Conservation (phyloP, 106 monocot species). For the Dioscorea alata region DNA sequence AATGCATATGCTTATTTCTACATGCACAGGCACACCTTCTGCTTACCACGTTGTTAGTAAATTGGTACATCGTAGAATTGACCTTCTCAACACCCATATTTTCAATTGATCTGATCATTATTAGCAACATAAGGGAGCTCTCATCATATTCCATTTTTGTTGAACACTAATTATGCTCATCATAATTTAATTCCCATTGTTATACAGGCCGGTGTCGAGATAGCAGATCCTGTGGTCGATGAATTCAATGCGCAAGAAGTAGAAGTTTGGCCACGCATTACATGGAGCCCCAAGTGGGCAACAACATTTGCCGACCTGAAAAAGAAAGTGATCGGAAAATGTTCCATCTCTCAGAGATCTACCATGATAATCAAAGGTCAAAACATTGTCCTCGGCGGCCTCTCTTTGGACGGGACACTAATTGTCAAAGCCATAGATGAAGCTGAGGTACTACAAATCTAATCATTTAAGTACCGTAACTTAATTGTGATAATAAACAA, state of each 20-base stretch:
- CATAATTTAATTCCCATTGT: background rate
- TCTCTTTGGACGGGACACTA: constrained; percentile 75
- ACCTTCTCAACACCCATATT: too few relatives aligned
- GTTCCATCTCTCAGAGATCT: constrained; percentile 70
- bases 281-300: constrained; percentile 85
- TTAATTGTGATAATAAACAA: background rate
- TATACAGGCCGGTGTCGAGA: constrained; percentile 66
- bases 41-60: too few relatives aligned
- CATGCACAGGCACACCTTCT: too few relatives aligned
- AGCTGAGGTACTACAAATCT: constrained; percentile 63
- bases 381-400: constrained; percentile 46
- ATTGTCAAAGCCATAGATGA: constrained; percentile 44
- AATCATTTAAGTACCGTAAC: background rate
- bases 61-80: too few relatives aligned
- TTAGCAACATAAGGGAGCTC: too few relatives aligned
- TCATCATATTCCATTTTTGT: too few relatives aligned
- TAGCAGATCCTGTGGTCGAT: constrained; percentile 56
- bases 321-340: constrained; percentile 44
- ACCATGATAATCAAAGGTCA: constrained; percentile 58
- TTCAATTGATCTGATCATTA: too few relatives aligned
- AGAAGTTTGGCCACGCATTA: constrained; percentile 90
- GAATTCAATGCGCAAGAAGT: constrained; percentile 90
- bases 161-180: background rate
- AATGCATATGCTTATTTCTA: too few relatives aligned
- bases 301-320: constrained; percentile 59